Percentiles rank a stretch among this genome's conserved stretches.
Evolutionary conservation across 371 early-diverging fungal genomes (phyloP).

Genomic region (Blastocladiella emersonii): DNA sequence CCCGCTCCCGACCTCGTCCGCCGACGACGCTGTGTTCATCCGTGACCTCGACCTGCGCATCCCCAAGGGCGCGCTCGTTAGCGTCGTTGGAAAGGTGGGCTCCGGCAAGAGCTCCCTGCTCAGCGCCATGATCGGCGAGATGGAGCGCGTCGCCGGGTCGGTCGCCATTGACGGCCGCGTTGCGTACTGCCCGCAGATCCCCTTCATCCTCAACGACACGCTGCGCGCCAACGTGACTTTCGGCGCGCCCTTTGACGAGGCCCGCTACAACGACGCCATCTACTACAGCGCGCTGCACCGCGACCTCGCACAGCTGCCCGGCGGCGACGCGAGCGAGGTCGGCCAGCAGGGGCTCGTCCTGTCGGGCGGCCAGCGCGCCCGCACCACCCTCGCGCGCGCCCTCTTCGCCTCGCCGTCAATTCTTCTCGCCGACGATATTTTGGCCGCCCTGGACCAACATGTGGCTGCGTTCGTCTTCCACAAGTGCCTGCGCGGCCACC

Average conservation of each 20-base stretch:
- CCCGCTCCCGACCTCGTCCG: slow-evolving; percentile 32
- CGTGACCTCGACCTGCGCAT: slow-evolving; percentile 46
- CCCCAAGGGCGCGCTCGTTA: slow-evolving; percentile 45
- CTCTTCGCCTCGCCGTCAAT: background rate
- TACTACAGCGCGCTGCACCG: slow-evolving; percentile 44
- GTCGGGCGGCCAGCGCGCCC: slow-evolving; percentile 63
- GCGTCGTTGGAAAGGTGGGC: slow-evolving; percentile 78
- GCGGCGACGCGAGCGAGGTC: slow-evolving; percentile 84
- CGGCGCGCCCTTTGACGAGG: slow-evolving; percentile 58
- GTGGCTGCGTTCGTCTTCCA: slow-evolving; percentile 76
- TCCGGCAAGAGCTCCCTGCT: slow-evolving; percentile 74
- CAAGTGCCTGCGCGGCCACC: slow-evolving; percentile 57
- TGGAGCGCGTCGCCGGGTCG: slow-evolving; percentile 30
- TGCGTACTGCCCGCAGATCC: slow-evolving; percentile 76
- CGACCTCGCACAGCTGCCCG: slow-evolving; percentile 63
- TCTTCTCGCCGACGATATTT: background rate
- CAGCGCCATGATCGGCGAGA: slow-evolving; percentile 76
- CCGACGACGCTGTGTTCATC: slow-evolving; percentile 61
- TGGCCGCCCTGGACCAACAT: slow-evolving; percentile 85
- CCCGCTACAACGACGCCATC: slow-evolving; percentile 50
- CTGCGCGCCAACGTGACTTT: slow-evolving; percentile 84
- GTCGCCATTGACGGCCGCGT: slow-evolving; percentile 56
- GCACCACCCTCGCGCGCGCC: slow-evolving; percentile 2
- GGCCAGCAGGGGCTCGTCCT: slow-evolving; percentile 88
- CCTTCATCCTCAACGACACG: slow-evolving; percentile 89